phyloP scores from a whole-genome alignment of 2,329 filamentous ascomycete species.

The Fusarium brevicatenulatum region DNA sequence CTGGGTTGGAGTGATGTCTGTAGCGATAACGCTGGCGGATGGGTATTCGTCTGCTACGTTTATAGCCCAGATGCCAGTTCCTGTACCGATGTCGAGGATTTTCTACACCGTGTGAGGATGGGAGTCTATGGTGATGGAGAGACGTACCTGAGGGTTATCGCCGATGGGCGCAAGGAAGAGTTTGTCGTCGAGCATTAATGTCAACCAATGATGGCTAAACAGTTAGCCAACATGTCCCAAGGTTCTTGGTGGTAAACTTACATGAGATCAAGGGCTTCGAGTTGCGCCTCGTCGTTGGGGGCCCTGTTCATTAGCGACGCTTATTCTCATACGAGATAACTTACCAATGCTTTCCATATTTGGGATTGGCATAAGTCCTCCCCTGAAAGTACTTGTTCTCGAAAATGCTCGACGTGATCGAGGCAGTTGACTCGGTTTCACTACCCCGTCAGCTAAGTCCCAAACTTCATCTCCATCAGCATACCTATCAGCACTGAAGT shows the following conservation, averaged over 20 bases:
- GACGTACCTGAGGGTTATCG: slow-evolving; percentile 26
- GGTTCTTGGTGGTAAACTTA: rapidly evolving
- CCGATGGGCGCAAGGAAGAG: slow-evolving; percentile 36
- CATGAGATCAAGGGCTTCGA: slow-evolving; percentile 42
- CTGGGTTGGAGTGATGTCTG: slow-evolving; percentile 36
- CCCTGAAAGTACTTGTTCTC: slow-evolving; percentile 37
- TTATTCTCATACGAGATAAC: rapidly evolving
- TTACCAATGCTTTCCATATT: slow-evolving; percentile 42
- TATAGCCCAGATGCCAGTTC: slow-evolving; percentile 40
- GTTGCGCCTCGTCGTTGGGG: slow-evolving; percentile 38
- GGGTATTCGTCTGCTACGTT: slow-evolving; percentile 39
- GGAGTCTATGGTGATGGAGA: rapidly evolving
- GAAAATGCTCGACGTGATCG: slow-evolving; percentile 40
- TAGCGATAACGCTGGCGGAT: slow-evolving; percentile 33
- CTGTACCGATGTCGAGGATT: slow-evolving; percentile 37
- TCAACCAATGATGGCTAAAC: slow-evolving; percentile 37
- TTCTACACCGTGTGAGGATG: background rate
- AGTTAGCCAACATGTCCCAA: rapidly evolving
- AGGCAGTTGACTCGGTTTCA: slow-evolving; percentile 28
- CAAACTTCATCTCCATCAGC: rapidly evolving
- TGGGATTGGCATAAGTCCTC: slow-evolving; percentile 37
- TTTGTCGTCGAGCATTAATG: slow-evolving; percentile 34
- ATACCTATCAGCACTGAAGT: slow-evolving; percentile 23
- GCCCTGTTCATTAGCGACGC: slow-evolving; percentile 21
- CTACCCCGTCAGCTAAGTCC: background rate